These are phyloP conservation scores for Candida endomychidarum DNA, from an alignment of 805 yeast species.

Conservation along the genomic window DNA sequence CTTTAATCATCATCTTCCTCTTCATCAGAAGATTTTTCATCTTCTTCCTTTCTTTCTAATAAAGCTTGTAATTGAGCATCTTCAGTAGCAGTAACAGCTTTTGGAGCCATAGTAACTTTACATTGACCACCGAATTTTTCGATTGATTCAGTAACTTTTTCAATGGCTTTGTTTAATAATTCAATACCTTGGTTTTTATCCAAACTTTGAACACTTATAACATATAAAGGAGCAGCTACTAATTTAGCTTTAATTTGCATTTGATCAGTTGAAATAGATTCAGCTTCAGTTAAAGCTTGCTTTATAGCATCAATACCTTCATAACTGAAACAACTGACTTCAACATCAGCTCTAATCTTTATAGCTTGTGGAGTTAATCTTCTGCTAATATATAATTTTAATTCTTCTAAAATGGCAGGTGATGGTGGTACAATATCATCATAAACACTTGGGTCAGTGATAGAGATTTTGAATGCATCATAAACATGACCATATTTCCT, in stretches of 20 bases:
- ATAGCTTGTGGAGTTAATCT: constrained; percentile 98
- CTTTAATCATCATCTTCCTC: constrained; percentile 54
- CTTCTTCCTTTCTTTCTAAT: constrained; percentile 89
- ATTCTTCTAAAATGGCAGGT: constrained; percentile 74
- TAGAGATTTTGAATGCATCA: constrained; percentile 95
- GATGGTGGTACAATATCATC: constrained; percentile 75
- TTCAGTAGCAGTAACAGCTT: constrained; percentile 97
- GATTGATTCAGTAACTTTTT: constrained; percentile 68
- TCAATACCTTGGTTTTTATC: constrained; percentile 90
- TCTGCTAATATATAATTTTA: constrained; percentile 82
- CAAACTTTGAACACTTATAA: constrained; percentile 86
- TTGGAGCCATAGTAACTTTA: constrained; percentile 95
- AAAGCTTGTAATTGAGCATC: constrained; percentile 97
- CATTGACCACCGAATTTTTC: constrained; percentile 78
- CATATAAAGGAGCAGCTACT: constrained; percentile 97
- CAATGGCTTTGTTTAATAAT: constrained; percentile 75
- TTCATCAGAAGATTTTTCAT: constrained; percentile 79
- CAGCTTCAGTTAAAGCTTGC: constrained; percentile 83
- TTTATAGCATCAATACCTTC: constrained; percentile 98
- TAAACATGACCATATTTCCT: constrained; percentile 95
- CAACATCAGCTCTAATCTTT: constrained; percentile 97
- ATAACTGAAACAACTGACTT: constrained; percentile 94
- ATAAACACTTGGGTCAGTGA: constrained; percentile 86
- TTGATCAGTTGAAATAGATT: constrained; percentile 75
- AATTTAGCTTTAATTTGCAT: constrained; percentile 90